phyloP scores from a whole-genome alignment of 1,284 basidiomycete genomes.

The Ustilago tritici region DNA sequence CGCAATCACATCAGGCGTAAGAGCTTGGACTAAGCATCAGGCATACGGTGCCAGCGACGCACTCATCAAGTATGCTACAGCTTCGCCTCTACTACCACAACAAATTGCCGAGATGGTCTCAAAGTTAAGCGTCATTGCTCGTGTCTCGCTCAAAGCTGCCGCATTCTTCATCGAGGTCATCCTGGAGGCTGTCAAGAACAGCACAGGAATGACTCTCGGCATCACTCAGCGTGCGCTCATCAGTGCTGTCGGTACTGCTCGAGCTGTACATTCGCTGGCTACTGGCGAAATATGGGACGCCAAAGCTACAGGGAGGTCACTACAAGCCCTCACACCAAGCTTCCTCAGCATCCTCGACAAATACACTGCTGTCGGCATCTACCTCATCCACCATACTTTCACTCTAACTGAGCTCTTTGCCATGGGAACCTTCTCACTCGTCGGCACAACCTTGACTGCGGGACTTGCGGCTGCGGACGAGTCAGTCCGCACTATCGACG shows the following conservation, averaged over 20 bases:
- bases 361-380: conserved; percentile 74
- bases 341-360: conserved; percentile 72
- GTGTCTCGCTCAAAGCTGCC: conserved; percentile 60
- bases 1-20: conserved; percentile 41
- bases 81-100: conserved; percentile 54
- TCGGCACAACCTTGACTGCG: conserved; percentile 35
- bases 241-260: conserved; percentile 54
- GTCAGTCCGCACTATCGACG: conserved; percentile 72
- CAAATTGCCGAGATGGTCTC: conserved; percentile 60
- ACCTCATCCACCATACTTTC: conserved; percentile 72
- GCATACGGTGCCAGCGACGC: conserved; percentile 52
- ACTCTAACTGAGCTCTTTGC: conserved; percentile 73
- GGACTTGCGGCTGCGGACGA: conserved; percentile 71
- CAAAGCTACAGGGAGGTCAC: conserved; percentile 35
- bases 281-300: conserved; percentile 49
- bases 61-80: conserved; percentile 56
- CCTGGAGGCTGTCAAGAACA: conserved; percentile 55
- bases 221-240: conserved; percentile 61
- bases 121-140: conserved; percentile 52
- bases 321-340: conserved; percentile 42
- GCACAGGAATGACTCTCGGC: conserved; percentile 54
- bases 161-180: conserved; percentile 64
- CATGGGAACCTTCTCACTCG: conserved; percentile 73
- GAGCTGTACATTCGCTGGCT: conserved; percentile 52
- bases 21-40: conserved; percentile 49